Base-by-base conservation (phyloP, 352 stramenopile genomes). In the Thalassiosira livingstoniorum region DNA sequence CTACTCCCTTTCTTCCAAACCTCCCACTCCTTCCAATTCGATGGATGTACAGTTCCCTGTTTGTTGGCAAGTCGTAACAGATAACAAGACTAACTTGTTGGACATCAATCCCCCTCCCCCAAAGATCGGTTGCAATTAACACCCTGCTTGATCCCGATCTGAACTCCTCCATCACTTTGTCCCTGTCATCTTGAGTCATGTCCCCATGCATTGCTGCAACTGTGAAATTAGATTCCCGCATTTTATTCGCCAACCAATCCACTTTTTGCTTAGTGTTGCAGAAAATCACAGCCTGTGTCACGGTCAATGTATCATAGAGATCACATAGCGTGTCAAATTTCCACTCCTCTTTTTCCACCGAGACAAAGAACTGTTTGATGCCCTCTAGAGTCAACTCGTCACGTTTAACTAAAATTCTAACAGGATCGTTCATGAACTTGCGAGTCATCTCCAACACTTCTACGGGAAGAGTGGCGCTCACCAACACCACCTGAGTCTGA, bases 281-380 rank as follows among this genome's bases (percentile, higher is more conserved):
- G 91, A 99, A 99, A 80, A 99, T 99, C 37, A 99, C 97, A 23
- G 97, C 97, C 91, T 99, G 97, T 29, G 97, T 99, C 87, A 99
- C 98, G n/a, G 97, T 99, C 61, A 99, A 92, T 37, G 96, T 99
- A 92, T 99, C 97, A 92, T 99, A 99, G 62, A 99, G 82, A 90
- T 99, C 97, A 91, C 96, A 98, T 4, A 99, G 91, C 53, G 97
- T 99, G 87, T 99, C 97, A 87, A 99, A 99, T 89, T 99, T 99
- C 97, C 97, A 99, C 92, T 99, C 97, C 85, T 99, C 97, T 79
- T 98, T 97, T 91, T 99, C 97, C 37, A 99, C 97, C 25, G 95
- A 95, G 67, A 99, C 97, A 90, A 98, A 99, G 82, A 99, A 99
- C 91, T 99, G 97, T 90, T 98, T 98, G 86, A 99, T 99, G 29